These are phyloP conservation scores for Acmispon strigosus DNA, from an alignment of 306 rosid species.

Conservation along the genomic window DNA sequence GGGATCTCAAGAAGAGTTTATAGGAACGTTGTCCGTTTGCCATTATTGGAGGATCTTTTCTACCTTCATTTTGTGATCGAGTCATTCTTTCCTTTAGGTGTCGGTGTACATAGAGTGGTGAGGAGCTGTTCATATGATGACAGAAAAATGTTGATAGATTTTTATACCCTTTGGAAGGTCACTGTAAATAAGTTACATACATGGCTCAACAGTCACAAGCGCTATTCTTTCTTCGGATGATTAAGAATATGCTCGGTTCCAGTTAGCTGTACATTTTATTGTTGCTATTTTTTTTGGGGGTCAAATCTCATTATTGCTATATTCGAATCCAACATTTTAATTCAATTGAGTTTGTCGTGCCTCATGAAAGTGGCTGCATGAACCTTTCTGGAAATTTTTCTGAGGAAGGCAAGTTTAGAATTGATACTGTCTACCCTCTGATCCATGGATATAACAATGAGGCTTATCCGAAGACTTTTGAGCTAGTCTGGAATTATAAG, in stretches of 20 bases:
- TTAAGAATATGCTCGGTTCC: not conserved
- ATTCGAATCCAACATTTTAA: not conserved
- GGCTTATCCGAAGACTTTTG: too few species aligned
- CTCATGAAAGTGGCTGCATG: not conserved
- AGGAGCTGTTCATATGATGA: constrained; percentile 12
- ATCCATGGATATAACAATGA: too few species aligned
- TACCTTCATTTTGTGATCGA: not conserved
- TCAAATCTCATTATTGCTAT: not conserved
- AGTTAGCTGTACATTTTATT: not conserved
- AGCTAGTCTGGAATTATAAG: too few species aligned
- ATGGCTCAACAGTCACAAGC: not conserved
- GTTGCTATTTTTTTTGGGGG: not conserved
- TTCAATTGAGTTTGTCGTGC: not conserved
- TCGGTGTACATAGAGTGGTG: constrained; percentile 24
- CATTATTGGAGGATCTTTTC: not conserved
- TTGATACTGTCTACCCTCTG: too few species aligned
- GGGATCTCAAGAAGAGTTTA: not conserved
- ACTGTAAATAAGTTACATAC: constrained; percentile 15
- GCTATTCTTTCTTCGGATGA: not conserved
- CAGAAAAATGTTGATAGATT: not conserved
- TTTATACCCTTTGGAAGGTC: not conserved
- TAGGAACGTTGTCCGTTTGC: not conserved
- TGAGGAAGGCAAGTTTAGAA: too few species aligned
- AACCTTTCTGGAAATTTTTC: too few species aligned
- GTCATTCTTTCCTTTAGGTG: constrained; percentile 10